Evolutionary conservation across 805 yeast species (phyloP), one percentile per base, ranked within the genome.

Genomic region (Candida silvicultrix): DNA sequence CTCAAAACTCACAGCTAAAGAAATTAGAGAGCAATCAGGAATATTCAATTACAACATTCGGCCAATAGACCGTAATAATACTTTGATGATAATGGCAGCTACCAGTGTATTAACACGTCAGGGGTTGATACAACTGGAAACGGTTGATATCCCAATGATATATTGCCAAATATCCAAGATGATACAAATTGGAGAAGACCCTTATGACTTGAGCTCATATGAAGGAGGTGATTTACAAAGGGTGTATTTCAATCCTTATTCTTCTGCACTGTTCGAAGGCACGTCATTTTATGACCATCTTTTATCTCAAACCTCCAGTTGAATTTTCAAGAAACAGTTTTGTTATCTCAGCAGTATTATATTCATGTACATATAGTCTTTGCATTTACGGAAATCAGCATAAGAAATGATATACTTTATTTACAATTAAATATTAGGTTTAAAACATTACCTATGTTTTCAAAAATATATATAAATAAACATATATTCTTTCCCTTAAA

Each of bases 1-100:
- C 60, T 23, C 59, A 62, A 68, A 71, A 44, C 66, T 78, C 31
- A 69, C 67, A 45, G 77, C 83, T 14, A 60, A 66, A 35, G 58
- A 69, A 40, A 60, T 80, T 1, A 66, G 85, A 39, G 85, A 80
- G 53, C 55, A 79, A 29, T 68, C 71, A 8, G 85, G 85, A 1
- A 74, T 77, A 2, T 74, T 74, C 53, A 56, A 64, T 42, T 67
- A 56, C 49, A 69, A 71, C 52, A 64, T 68, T 53, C 54, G 37
- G 29, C 50, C 38, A 40, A 43, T 39, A 44, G 55, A 44, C 12
- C 23, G 25, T 58, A 57, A 38, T 41, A 49, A 16, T 42, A 52
- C 37, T 54, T 67, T 56, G 57, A 66, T 74, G 53, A 66, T 78
- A 60, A 55, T 79, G 23, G 73, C 73, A 6, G 65, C 77, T 9